phyloP scores from a whole-genome alignment of 2,329 filamentous ascomycete genomes.

The Beauveria medogensis region DNA sequence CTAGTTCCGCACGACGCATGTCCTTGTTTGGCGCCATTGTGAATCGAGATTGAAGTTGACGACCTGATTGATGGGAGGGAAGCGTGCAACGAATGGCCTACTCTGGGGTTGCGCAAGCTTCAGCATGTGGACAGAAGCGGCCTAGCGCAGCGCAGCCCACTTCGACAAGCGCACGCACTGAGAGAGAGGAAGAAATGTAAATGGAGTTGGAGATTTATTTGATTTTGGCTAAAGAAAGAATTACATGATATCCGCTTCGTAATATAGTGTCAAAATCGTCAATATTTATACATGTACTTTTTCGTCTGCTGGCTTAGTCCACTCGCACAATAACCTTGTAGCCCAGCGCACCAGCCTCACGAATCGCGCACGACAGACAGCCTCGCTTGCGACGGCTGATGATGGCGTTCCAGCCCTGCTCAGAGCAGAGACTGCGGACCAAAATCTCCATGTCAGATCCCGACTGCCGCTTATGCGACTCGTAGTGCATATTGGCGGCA shows the following conservation, averaged over 20 bases:
- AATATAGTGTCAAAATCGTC: neutral
- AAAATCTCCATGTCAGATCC: constrained; percentile 62
- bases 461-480: constrained; percentile 48
- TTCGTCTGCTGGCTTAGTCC: constrained; percentile 28
- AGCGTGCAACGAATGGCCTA: neutral
- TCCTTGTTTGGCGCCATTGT: constrained; percentile 64
- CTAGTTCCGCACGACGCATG: constrained; percentile 65
- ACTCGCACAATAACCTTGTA: constrained; percentile 60
- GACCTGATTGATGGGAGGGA: neutral
- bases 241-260: constrained; percentile 2
- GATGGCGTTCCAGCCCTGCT: constrained; percentile 66
- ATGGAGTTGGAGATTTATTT: neutral
- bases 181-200: neutral
- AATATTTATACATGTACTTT: neutral
- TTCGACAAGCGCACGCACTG: neutral
- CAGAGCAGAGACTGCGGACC: constrained; percentile 63
- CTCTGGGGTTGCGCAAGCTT: constrained; percentile 2
- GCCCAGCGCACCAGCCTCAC: constrained; percentile 63
- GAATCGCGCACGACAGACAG: constrained; percentile 65
- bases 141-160: neutral
- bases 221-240: neutral
- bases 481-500: constrained; percentile 46
- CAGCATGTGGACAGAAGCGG: neutral
- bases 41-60: neutral
- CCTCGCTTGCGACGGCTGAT: constrained; percentile 59